A percentile compares a stretch with the other conserved stretches of the same genome.
Conservation (phyloP, 306 rosid species). For the Mimosa bimucronata region DNA sequence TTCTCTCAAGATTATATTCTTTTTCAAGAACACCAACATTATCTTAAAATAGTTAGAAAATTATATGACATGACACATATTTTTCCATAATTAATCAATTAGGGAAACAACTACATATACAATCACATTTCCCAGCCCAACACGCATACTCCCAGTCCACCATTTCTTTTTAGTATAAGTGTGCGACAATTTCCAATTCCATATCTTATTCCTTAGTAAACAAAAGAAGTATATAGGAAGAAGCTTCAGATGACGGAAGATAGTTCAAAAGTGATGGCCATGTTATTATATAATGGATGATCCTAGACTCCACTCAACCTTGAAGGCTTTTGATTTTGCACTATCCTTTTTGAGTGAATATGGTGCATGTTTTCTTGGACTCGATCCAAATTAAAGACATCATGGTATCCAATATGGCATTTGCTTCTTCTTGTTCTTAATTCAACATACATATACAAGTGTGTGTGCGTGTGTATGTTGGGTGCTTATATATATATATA, state of each 20-base stretch:
- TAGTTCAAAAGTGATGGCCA: neutral
- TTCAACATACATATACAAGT: too few relatives aligned
- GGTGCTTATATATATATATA: neutral
- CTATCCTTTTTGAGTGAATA: neutral
- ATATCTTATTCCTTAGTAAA: neutral
- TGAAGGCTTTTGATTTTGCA: neutral
- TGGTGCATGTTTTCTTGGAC: neutral
- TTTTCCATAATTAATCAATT: neutral
- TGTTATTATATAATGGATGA: neutral
- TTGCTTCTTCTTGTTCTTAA: neutral
- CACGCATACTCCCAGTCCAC: too few relatives aligned
- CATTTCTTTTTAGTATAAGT: neutral
- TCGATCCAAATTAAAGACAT: neutral
- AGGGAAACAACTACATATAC: neutral
- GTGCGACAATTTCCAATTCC: neutral
- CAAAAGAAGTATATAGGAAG: neutral
- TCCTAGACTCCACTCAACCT: neutral
- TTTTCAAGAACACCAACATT: neutral
- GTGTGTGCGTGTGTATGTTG: neutral
- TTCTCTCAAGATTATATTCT: neutral
- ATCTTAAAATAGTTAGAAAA: neutral
- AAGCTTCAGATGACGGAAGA: neutral
- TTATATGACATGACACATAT: neutral
- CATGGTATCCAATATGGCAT: neutral
- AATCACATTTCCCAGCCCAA: neutral